Base-by-base conservation (phyloP, 495 filamentous ascomycete species). In the Chaetomium tenue region DNA sequence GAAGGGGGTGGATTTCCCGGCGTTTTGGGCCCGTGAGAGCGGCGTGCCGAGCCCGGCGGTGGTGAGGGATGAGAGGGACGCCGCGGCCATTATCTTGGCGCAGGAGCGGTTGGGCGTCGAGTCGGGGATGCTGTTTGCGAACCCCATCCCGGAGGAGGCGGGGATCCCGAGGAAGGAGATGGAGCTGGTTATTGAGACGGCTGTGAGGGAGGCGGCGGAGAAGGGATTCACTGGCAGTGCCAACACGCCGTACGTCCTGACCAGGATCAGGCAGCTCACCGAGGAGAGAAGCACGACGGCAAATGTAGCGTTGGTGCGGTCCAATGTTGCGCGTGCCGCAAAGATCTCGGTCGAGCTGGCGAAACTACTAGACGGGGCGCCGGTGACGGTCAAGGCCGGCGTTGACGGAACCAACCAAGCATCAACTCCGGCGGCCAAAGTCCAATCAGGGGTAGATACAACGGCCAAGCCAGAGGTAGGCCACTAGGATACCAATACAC, bases 21-120 rank as follows among this genome's bases (percentile, higher is more conserved):
- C 89, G 4, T 98, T 98, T 74, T 98, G 88, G 83, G 88, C 87
- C 5, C 79, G 92, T 23, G 91, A 97, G 30, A 97, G 92, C 72
- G 89, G 91, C 7, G 71, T 89, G 42, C 87, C 80, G 66, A 96
- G 91, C 70, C 93, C 95, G 1, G 81, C 84, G 48, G 84, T 88
- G 15, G 81, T 96, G 33, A 75, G 87, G 63, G 80, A 88, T 70
- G 90, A 94, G 70, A 78, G 78, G 56, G 89, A 97, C 71, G 94
- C 94, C 20, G 94, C 94, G 9, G 87, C 87, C 5, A 90, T 97
- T 15, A 88, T 96, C 63, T 56, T 79, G 51, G 79, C 79, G 0
- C 80, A 83, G 70, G 80, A 83, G 68, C 80, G 79, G 42, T 77
- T 96, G 26, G 83, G 82, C 2, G 77, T 96, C 13, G 80, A 84